Base-by-base conservation (phyloP, 257 asterid species). In the Plantago major region DNA sequence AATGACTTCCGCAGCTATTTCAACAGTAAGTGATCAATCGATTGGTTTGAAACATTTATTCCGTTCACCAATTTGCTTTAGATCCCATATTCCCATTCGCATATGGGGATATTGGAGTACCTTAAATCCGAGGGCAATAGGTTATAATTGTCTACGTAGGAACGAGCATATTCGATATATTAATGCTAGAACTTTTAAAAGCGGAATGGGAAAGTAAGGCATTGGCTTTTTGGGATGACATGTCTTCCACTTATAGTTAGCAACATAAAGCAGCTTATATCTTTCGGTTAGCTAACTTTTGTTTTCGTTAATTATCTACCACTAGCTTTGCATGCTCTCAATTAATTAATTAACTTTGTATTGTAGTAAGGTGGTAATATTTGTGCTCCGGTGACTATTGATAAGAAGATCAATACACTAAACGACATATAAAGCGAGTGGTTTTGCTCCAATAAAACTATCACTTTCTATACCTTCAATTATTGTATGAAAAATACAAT, bases 401-500 rank as follows among this genome's bases (percentile, higher is more conserved):
- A 59, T 43, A 19, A 43, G 52, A 43, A 59, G 64, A 44, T 22
- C 43, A 45, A 60, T 60, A 60, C 22, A 60, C 42, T 6, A 19
- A 7, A 11, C 19, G 10, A 18, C 64, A 60, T 60, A 60, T 60
- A 44, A 60, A 44, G 54, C 8, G 5, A 33, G 8, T 4, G n/a
- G n/a, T 5, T 4, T 33, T 3, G 64, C 64, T 11, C 63, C 15
- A 58, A 58, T 38, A 19, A 43, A 58, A 10, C n/a, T 38, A 8
- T 38, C 48, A 57, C 37, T 58, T 58, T 9, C 11, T 50, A 33
- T 42, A 58, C 46, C 22, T 58, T 11, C 62, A 58, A 58, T 37
- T 37, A 4, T 57, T 33, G 18, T 2, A 37, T 22, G 33, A 38
- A 37, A 37, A 3, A 15, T 42, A 11, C 6, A 52, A 52, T 22